Evolutionary conservation across 2,329 filamentous ascomycete genomes (phyloP).

Genomic region (Whalleya microplaca): DNA sequence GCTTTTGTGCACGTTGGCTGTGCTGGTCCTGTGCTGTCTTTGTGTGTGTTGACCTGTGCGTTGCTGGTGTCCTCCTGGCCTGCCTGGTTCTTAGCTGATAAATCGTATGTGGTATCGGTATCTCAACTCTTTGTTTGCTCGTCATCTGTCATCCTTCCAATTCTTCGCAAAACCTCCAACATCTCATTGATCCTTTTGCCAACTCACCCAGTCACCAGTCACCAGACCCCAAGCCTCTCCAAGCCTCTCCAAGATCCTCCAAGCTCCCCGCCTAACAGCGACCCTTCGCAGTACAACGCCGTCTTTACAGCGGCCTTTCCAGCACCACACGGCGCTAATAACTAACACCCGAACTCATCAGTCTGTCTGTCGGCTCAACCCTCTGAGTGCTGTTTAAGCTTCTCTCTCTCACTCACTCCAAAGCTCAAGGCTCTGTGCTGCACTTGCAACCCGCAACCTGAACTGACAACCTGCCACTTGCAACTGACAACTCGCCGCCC

Average conservation of each 20-base stretch:
- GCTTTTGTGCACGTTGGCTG: conserved; percentile 36
- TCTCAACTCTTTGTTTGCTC: conserved; percentile 16
- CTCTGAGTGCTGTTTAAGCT: background rate
- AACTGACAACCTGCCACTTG: background rate
- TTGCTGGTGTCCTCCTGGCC: conserved; percentile 22
- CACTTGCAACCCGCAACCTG: background rate
- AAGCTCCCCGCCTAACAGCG: background rate
- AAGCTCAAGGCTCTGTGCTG: background rate
- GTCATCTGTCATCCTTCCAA: conserved; percentile 26
- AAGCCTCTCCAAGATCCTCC: too few relatives aligned
- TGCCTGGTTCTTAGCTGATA: conserved; percentile 33
- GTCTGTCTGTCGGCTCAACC: background rate
- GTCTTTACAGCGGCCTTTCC: background rate
- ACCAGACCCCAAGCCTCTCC: too few relatives aligned
- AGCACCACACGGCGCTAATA: background rate
- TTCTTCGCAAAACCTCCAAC: background rate
- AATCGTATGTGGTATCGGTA: conserved; percentile 34
- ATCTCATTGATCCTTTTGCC: background rate
- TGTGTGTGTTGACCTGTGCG: conserved; percentile 20
- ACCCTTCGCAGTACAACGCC: background rate
- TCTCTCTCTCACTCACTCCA: too few relatives aligned
- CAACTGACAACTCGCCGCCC: too few relatives aligned
- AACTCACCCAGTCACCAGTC: background rate
- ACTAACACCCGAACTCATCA: background rate
- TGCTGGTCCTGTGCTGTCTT: too few relatives aligned